Evolutionary conservation across 73 alveolate genomes (phyloP).

Genomic region (Durusdinium trenchii): DNA sequence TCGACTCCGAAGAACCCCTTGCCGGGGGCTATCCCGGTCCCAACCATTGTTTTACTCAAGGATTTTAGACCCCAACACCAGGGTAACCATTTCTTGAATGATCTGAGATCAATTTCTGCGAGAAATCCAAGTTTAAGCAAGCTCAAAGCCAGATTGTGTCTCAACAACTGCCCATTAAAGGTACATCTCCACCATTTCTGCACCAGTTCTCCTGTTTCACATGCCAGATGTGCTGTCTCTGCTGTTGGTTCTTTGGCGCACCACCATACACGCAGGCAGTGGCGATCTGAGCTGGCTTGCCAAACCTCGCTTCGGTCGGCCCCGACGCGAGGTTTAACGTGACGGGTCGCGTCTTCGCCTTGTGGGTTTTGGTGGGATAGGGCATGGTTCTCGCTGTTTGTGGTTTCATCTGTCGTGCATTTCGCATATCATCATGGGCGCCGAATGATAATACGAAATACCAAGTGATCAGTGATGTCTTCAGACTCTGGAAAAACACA

Average conservation of each 20-base stretch:
- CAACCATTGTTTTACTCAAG: too few relatives aligned
- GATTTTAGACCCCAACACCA: too few relatives aligned
- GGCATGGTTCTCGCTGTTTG: too few relatives aligned
- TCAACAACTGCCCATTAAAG: not conserved
- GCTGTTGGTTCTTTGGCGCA: slow-evolving; percentile 14
- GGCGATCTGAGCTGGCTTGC: slow-evolving; percentile 54
- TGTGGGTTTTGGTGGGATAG: too few relatives aligned
- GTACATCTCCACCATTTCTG: not conserved
- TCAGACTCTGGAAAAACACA: too few relatives aligned
- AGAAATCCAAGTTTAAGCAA: not conserved
- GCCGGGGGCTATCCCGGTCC: too few relatives aligned
- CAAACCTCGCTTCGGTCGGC: slow-evolving; percentile 30
- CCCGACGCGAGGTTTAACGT: not conserved
- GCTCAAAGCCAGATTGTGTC: not conserved
- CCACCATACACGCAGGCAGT: slow-evolving; percentile 88
- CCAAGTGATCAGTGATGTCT: too few relatives aligned
- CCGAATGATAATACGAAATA: too few relatives aligned
- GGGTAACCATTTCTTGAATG: not conserved
- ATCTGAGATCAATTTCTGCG: not conserved
- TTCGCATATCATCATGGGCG: too few relatives aligned
- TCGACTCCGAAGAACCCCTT: too few relatives aligned
- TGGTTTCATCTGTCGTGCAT: too few relatives aligned
- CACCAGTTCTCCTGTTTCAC: not conserved
- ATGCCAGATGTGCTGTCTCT: slow-evolving; percentile 1
- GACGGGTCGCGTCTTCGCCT: not conserved